Evolutionary conservation across 768 basidiomycete genomes (phyloP).

Genomic region (Amanita pseudoporphyria): DNA sequence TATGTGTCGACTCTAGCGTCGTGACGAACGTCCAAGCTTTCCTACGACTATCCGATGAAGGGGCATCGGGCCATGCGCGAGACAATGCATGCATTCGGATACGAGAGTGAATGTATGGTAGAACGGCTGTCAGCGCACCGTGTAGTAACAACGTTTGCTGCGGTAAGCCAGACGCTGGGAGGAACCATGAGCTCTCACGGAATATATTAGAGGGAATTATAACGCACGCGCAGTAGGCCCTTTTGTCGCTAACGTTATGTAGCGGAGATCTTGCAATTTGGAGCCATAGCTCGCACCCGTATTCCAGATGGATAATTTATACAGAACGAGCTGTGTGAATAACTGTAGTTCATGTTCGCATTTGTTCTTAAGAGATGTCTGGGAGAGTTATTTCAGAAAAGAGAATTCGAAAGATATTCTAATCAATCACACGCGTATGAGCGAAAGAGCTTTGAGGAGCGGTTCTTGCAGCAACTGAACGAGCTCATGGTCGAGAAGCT

Average conservation of each 20-base stretch:
- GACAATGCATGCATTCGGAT: constrained; percentile 71
- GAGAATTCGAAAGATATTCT: neutral
- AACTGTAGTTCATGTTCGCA: constrained; percentile 71
- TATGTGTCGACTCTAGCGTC: constrained; percentile 57
- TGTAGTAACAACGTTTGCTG: constrained; percentile 54
- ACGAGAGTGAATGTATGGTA: constrained; percentile 74
- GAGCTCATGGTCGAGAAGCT: constrained; percentile 84
- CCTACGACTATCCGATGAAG: constrained; percentile 64
- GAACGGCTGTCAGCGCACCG: constrained; percentile 58
- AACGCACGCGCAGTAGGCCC: constrained; percentile 27
- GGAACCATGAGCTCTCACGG: constrained; percentile 8
- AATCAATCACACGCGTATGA: constrained; percentile 47
- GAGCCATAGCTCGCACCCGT: constrained; percentile 76
- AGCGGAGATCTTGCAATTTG: constrained; percentile 70
- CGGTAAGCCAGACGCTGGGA: constrained; percentile 56
- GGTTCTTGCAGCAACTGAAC: constrained; percentile 75
- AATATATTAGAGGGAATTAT: constrained; percentile 6
- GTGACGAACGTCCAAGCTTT: constrained; percentile 65
- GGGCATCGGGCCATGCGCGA: constrained; percentile 85
- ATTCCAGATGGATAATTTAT: constrained; percentile 80
- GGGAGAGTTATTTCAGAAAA: constrained; percentile 10
- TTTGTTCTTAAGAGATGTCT: constrained; percentile 50
- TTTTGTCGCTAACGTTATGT: constrained; percentile 24
- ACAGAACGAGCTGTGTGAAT: constrained; percentile 60
- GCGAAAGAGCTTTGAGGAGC: constrained; percentile 58